Evolutionary conservation across 2,329 filamentous ascomycete species (phyloP), one percentile per base, ranked within the genome.

Genomic region (Colletotrichum ledebouriae): DNA sequence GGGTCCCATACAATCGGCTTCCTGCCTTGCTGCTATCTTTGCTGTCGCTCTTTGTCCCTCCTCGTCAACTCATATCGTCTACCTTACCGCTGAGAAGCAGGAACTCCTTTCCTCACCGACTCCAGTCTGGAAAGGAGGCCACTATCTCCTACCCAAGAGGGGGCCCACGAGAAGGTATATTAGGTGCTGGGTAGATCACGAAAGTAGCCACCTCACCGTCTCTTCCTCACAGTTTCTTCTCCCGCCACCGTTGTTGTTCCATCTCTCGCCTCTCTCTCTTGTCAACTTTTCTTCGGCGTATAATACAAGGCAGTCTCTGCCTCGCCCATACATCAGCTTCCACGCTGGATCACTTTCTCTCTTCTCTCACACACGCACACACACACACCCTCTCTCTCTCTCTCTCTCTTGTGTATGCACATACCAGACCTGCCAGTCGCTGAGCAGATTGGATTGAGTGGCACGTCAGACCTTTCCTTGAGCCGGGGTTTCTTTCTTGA

Each of bases 101-200:
- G 20, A 25, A 34, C 53, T 25, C 41, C 50, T 22, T 60, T 59
- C 60, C 63, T 59, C 61, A 68, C 65, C 61, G 60, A 67, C 66
- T 66, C 42, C 10, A 34, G 29, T 29, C 29, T 29, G 37, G 11
- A 39, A 39, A 39, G 11, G 37, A 11, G 37, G 37, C 37, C 37
- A 29, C 33, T 63, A 52, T 50, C 50, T 39, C 49, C 17, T 41
- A 25, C 13, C 52, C 20, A 39, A 57, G 57, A 33, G 49, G 52
- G 47, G 58, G 37, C 13, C 58, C 58, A 42, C 47, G 58, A 44
- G 41, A 52, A 53, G 56, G 62, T 68, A 68, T 68, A 68, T 68
- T 68, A 68, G 61, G 55, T 58, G 25, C 47, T 52, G 25, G n/a
- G 44, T 65, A 65, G 61, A 64, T 59, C 65, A 68, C 65, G 65